Percentiles rank a stretch among this genome's conserved stretches.
phyloP scores from a whole-genome alignment of 768 basidiomycete genomes.

The Nidula microcarpa region DNA sequence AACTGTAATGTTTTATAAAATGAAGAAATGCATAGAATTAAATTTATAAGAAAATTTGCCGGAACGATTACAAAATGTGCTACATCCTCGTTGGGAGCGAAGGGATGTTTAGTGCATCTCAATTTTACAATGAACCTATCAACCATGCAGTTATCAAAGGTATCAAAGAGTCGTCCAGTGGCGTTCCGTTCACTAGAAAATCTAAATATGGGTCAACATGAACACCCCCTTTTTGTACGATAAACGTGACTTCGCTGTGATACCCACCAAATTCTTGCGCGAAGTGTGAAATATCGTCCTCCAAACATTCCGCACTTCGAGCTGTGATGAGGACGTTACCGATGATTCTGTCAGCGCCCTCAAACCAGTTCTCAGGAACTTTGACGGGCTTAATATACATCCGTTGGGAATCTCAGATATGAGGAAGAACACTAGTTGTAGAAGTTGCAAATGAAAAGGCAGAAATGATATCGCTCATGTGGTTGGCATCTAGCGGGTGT shows the following conservation, averaged over 20 bases:
- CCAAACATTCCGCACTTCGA: background rate
- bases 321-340: background rate
- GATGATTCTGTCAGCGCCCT: background rate
- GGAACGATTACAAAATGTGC: background rate
- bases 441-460: background rate
- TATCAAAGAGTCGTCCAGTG: background rate
- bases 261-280: background rate
- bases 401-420: background rate
- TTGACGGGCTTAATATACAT: background rate
- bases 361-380: background rate
- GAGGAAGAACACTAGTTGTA: background rate
- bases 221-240: background rate
- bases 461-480: background rate
- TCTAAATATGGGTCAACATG: background rate
- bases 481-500: background rate
- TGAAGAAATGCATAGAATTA: background rate
- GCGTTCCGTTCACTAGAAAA: background rate
- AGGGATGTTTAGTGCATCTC: background rate
- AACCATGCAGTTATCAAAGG: background rate
- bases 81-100: background rate
- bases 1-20: background rate
- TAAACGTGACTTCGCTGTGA: background rate
- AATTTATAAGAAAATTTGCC: background rate
- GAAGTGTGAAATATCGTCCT: background rate
- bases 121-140: background rate